Percentiles rank a stretch among this genome's conserved stretches.
phyloP scores from a whole-genome alignment of 129 eudicot species.

The Centaurea solstitialis region DNA sequence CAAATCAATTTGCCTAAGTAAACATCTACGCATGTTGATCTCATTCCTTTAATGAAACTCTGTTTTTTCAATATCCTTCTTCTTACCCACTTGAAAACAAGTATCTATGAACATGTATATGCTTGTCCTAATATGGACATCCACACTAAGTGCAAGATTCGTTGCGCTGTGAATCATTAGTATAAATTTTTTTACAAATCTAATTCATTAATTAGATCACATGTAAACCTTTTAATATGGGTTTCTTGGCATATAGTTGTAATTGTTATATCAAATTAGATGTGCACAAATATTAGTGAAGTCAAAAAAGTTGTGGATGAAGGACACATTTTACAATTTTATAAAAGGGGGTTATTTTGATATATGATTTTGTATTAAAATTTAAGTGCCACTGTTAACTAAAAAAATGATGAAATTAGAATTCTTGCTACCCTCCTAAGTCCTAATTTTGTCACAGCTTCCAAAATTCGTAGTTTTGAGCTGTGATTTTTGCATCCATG shows the following conservation, averaged over 20 bases:
- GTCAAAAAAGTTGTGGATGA: neutral
- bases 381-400: neutral
- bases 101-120: neutral
- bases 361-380: neutral
- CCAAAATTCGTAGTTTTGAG: too few species aligned
- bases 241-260: neutral
- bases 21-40: neutral
- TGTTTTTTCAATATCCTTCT: neutral
- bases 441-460: neutral
- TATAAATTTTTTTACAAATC: neutral
- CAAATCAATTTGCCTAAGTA: neutral
- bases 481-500: neutral
- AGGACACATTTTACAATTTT: too few species aligned
- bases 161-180: neutral
- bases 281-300: neutral
- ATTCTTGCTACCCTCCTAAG: neutral
- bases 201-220: neutral
- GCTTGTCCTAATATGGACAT: neutral
- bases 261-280: neutral
- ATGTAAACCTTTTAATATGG: neutral
- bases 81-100: neutral
- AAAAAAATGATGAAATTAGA: neutral
- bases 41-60: neutral
- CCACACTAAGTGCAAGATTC: neutral
- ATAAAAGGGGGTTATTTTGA: neutral